Evolutionary conservation across 441 rosid species (phyloP), one percentile per base, ranked within the genome.

Genomic region (Brassica balearica): DNA sequence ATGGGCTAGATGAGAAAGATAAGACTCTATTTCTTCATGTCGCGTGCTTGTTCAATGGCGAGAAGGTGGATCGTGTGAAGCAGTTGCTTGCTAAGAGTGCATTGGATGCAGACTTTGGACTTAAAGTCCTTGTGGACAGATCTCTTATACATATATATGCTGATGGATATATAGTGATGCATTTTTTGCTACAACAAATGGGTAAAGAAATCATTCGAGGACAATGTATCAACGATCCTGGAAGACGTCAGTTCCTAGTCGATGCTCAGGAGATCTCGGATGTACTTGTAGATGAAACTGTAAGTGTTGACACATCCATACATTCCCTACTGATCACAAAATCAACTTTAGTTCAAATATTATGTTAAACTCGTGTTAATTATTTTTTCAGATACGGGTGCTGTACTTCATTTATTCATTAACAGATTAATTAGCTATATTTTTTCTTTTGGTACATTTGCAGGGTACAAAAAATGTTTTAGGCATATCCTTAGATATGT

Each of bases 231-330:
- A 56, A 80, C 0, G 58, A 80, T 3, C 80, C 82, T 0, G 82
- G 88, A 5, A 59, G 68, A n/a, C 69, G 81, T 25, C 76, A 86
- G 41, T 79, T 88, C 51, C 48, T 88, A 12, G 84, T 88, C 75
- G 22, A 75, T 51, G 62, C 75, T 8, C n/a, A 19, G 27, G 75
- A 77, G 60, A 71, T 32, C 25, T 3, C 22, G 0, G 25, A 77
- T 3, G 66, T 77, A 12, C 64, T 77, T 41, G 51, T 9, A 19
- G 48, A 70, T 17, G 64, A 53, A 48, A 65, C 77, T 0, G 77
- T 74, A 55, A 63, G 77, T 60, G 25, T 17, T 56, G 19, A 17
- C 8, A 19, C 58, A 8, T 38, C 12, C 12, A 38, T 8, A 38
- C 46, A 38, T 38, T 2, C 46, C 11, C 46, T 38, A 38, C 12